Conservation (phyloP, 495 filamentous ascomycete genomes). For the Penicillium daleae region DNA sequence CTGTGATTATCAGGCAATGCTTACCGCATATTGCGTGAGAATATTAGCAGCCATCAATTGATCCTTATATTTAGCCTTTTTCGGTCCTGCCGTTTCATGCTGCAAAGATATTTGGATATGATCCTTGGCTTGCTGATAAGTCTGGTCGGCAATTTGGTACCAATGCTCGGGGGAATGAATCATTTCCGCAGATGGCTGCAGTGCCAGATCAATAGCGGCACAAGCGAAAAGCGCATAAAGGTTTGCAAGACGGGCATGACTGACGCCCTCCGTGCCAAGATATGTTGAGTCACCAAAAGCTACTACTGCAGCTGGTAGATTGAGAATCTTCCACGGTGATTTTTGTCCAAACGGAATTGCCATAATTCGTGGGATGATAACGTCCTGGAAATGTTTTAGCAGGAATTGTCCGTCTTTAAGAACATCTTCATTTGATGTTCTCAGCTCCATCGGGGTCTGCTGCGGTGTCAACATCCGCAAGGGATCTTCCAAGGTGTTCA, state of each 20-base stretch:
- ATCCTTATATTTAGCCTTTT: slow-evolving; percentile 46
- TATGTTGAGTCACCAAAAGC: slow-evolving; percentile 38
- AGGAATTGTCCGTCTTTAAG: slow-evolving; percentile 33
- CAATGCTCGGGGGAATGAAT: slow-evolving; percentile 30
- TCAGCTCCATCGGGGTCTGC: slow-evolving; percentile 16
- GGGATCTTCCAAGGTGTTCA: slow-evolving; percentile 6
- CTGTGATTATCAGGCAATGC: neutral
- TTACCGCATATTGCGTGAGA: slow-evolving; percentile 39
- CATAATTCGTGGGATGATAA: slow-evolving; percentile 38
- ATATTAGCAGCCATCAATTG: slow-evolving; percentile 43
- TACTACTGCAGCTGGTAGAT: slow-evolving; percentile 36
- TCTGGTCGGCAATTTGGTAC: slow-evolving; percentile 28
- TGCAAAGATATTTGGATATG: slow-evolving; percentile 39
- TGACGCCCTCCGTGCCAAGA: slow-evolving; percentile 33
- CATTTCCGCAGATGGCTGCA: slow-evolving; percentile 18
- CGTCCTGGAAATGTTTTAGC: slow-evolving; percentile 39
- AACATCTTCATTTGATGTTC: slow-evolving; percentile 17
- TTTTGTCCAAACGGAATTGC: slow-evolving; percentile 38
- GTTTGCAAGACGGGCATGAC: slow-evolving; percentile 39
- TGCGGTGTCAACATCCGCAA: slow-evolving; percentile 13
- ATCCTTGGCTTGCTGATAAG: slow-evolving; percentile 36
- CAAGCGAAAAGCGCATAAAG: slow-evolving; percentile 39
- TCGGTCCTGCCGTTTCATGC: slow-evolving; percentile 33
- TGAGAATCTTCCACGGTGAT: slow-evolving; percentile 39
- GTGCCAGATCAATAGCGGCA: slow-evolving; percentile 32